Evolutionary conservation across 148 eudicot species (phyloP).

Genomic region (Nepenthes mirabilis): DNA sequence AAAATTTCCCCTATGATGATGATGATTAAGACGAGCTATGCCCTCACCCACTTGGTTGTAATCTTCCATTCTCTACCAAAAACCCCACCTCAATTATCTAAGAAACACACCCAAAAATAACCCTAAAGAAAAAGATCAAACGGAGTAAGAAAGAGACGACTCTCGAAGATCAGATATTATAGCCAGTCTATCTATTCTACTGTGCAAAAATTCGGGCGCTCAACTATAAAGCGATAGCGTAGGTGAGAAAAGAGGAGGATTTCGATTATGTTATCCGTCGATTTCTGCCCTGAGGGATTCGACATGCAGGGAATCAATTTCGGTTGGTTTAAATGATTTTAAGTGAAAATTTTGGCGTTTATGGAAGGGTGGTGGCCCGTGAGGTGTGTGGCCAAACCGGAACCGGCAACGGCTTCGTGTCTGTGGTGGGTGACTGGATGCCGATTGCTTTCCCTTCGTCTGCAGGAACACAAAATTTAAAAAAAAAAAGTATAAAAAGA

Average conservation of each 20-base stretch:
- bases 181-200: not conserved
- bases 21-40: not conserved
- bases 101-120: not conserved
- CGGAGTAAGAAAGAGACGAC: not conserved
- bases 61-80: not conserved
- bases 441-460: not conserved
- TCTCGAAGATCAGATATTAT: not conserved
- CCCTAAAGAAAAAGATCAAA: not conserved
- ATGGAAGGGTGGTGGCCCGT: not conserved
- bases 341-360: not conserved
- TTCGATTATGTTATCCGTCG: not conserved
- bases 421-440: not conserved
- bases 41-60: not conserved
- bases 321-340: too few relatives aligned
- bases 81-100: too few relatives aligned
- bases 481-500: too few relatives aligned
- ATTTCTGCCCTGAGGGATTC: not conserved
- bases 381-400: not conserved
- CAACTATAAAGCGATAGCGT: not conserved
- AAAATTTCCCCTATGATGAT: not conserved
- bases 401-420: not conserved
- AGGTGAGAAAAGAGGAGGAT: not conserved
- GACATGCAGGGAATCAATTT: not conserved
- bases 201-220: not conserved
- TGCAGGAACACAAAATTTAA: too few relatives aligned